Percentiles rank a stretch among this genome's conserved stretches.
Evolutionary conservation across 2,329 filamentous ascomycete species (phyloP).

Genomic region (Cryoendolithus antarcticus): DNA sequence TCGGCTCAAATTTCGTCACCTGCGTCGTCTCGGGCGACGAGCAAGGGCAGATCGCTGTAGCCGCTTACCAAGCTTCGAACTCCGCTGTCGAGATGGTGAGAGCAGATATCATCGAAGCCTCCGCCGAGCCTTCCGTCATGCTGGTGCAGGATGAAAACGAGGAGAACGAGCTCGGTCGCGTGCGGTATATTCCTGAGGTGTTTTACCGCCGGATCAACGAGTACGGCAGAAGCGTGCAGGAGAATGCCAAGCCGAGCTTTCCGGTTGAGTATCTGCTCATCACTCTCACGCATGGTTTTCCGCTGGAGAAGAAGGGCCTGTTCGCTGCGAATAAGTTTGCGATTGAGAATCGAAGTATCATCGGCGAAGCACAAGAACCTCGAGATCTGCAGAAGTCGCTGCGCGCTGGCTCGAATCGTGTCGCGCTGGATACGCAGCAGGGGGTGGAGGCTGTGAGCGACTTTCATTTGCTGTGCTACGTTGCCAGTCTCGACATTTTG

Average conservation of each 20-base stretch:
- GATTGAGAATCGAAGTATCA: constrained; percentile 78
- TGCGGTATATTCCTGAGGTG: constrained; percentile 90
- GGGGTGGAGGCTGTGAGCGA: constrained; percentile 66
- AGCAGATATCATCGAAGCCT: constrained; percentile 89
- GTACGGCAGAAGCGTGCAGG: constrained; percentile 89
- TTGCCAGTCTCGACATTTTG: constrained; percentile 68
- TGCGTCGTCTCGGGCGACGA: constrained; percentile 93
- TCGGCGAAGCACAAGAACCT: constrained; percentile 77
- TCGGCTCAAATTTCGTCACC: constrained; percentile 94
- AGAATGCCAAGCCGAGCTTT: constrained; percentile 93
- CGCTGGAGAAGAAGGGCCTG: constrained; percentile 41
- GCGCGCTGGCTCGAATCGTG: constrained; percentile 41
- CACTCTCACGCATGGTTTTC: constrained; percentile 93
- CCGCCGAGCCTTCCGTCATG: constrained; percentile 86
- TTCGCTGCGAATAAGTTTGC: constrained; percentile 72
- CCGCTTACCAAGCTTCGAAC: constrained; percentile 89
- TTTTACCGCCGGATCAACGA: constrained; percentile 95
- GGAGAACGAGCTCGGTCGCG: constrained; percentile 55
- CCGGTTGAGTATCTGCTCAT: constrained; percentile 94
- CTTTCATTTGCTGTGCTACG: constrained; percentile 85
- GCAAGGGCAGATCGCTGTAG: constrained; percentile 73
- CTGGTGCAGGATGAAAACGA: constrained; percentile 87
- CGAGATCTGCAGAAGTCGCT: constrained; percentile 55
- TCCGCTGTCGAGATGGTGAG: constrained; percentile 94
- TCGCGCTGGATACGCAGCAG: constrained; percentile 45